Evolutionary conservation across 169 alveolate genomes (phyloP), one percentile per base, ranked within the genome.

Genomic region (Eimeria acervulina): DNA sequence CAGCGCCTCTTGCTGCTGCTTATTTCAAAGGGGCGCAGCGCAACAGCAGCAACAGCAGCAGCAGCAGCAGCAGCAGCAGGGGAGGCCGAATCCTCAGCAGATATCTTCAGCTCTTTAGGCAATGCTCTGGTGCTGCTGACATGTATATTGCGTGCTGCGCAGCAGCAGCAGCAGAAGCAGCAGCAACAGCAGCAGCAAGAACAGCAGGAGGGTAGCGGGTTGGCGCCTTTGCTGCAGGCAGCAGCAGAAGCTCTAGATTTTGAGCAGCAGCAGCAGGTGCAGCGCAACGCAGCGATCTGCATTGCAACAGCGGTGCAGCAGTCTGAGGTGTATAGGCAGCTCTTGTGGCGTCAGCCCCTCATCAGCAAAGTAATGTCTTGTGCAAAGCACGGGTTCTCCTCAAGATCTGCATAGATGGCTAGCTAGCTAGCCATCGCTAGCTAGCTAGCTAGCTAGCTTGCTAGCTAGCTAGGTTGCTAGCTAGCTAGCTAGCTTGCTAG

Each of bases 181-280:
- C 47, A 72, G 83, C 83, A 72, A 21, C 74, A 63, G n/a, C 83
- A 72, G 47, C n/a, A n/a, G n/a, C n/a, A n/a, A n/a, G n/a, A n/a
- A n/a, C n/a, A n/a, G n/a, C n/a, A n/a, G n/a, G 5, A n/a, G 44
- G n/a, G 47, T 28, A 36, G 28, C 42, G 21, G 4, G 33, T 10
- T 78, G 55, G n/a, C 44, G 55, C 88, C 88, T 13, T 28, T 78
- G 63, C 88, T 78, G 28, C 88, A 38, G 44, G 88, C 88, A 42
- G 88, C 88, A 42, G 88, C 88, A 21, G 38, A 78, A 36, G 61
- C 88, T 26, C 88, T 78, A 19, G 88, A 78, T 61, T 78, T 78
- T 28, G 88, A 78, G 88, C 88, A 78, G 63, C 88, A 78, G 88
- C 88, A 36, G 61, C 88, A 78, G 26, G 88, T 78, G 28, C 88